Evolutionary conservation across 1,284 basidiomycete genomes (phyloP).

Genomic region (Sporisorium scitamineum): DNA sequence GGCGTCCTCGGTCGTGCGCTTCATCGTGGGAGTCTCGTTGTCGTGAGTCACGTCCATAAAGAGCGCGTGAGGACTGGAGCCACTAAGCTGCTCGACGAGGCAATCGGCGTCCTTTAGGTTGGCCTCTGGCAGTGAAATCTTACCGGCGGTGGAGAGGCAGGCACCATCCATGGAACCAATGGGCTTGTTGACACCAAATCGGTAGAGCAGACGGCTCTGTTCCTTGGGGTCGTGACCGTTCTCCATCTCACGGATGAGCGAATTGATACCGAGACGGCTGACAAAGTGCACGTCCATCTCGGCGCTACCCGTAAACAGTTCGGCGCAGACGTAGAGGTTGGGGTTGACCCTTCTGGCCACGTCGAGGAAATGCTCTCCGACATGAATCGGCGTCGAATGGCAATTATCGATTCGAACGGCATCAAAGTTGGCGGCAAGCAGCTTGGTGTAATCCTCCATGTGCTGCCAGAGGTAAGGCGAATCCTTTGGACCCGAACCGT

Average conservation of each 20-base stretch:
- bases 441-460: conserved; percentile 80
- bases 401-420: conserved; percentile 98
- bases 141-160: conserved; percentile 69
- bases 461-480: conserved; percentile 96
- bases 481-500: conserved; percentile 74
- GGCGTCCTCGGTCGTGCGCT: conserved; percentile 63
- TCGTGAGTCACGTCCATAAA: conserved; percentile 67
- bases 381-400: conserved; percentile 94
- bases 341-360: conserved; percentile 88
- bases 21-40: conserved; percentile 63
- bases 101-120: conserved; percentile 35
- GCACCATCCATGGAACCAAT: conserved; percentile 63
- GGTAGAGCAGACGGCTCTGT: conserved; percentile 61
- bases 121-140: conserved; percentile 71
- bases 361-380: conserved; percentile 92
- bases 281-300: conserved; percentile 75
- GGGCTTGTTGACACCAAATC: conserved; percentile 65
- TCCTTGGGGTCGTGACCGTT: conserved; percentile 65
- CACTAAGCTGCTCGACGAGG: conserved; percentile 53
- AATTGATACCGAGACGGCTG: conserved; percentile 63
- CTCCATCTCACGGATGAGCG: conserved; percentile 65
- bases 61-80: conserved; percentile 62
- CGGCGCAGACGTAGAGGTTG: conserved; percentile 93
- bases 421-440: conserved; percentile 84
- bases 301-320: conserved; percentile 94